Percentiles rank a stretch among this genome's conserved stretches.
phyloP scores from a whole-genome alignment of 495 filamentous ascomycete genomes.

The Penicillium manginii region DNA sequence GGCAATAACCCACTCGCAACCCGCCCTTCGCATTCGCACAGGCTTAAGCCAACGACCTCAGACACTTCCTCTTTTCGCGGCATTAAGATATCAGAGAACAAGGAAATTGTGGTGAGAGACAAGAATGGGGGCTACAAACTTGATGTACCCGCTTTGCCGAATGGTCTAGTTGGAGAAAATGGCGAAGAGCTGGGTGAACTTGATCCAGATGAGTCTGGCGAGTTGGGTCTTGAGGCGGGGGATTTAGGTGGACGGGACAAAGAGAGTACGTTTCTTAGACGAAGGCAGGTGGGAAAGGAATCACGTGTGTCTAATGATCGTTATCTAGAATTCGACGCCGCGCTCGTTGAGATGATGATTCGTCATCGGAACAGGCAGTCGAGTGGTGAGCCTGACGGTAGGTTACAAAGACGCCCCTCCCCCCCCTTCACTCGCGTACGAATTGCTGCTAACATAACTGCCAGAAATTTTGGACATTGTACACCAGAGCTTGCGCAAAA shows the following conservation, averaged over 20 bases:
- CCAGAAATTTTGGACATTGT: conserved; percentile 74
- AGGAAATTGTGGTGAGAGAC: conserved; percentile 77
- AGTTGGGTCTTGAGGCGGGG: conserved; percentile 14
- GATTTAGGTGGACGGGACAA: conserved; percentile 46
- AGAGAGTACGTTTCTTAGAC: conserved; percentile 43
- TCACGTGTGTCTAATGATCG: conserved; percentile 7
- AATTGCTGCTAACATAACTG: neutral
- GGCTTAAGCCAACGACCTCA: conserved; percentile 42
- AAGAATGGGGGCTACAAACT: conserved; percentile 74
- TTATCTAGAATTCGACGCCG: conserved; percentile 50
- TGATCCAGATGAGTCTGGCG: conserved; percentile 25
- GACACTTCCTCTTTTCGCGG: conserved; percentile 40
- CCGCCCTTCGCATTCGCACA: conserved; percentile 36
- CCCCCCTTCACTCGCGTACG: neutral
- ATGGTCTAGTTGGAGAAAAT: conserved; percentile 53
- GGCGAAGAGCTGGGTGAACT: conserved; percentile 54
- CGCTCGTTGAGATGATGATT: conserved; percentile 55
- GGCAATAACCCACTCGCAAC: conserved; percentile 27
- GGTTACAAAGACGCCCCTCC: conserved; percentile 18
- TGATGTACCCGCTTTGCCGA: conserved; percentile 63
- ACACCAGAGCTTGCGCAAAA: conserved; percentile 69
- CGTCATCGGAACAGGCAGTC: conserved; percentile 65
- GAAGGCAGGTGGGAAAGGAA: too few relatives aligned
- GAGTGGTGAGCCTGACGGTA: conserved; percentile 69
- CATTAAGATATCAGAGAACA: conserved; percentile 48